Conservation (phyloP, 169 alveolate species). For the Plasmodium sp. region DNA sequence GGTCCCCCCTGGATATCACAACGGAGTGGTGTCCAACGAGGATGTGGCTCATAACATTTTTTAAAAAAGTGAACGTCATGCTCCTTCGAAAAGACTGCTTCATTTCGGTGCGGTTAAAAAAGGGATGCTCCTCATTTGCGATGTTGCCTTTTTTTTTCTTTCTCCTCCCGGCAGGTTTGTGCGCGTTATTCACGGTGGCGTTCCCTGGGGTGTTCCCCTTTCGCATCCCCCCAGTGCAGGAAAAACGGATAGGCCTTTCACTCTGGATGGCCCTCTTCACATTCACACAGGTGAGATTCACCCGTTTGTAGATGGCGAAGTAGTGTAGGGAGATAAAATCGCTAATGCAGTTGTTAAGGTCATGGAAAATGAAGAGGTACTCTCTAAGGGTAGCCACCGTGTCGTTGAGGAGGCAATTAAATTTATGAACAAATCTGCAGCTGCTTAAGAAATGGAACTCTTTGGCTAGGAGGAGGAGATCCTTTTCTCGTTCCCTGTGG, state of each 20-base stretch:
- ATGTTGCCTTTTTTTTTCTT: not conserved
- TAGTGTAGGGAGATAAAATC: conserved; percentile 37
- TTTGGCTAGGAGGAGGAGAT: not conserved
- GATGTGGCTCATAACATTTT: conserved; percentile 15
- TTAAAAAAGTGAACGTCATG: conserved; percentile 3
- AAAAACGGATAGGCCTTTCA: not conserved
- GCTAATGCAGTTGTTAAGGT: conserved; percentile 11
- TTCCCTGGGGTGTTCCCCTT: not conserved
- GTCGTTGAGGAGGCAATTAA: conserved; percentile 17
- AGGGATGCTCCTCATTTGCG: not conserved
- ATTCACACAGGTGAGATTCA: not conserved
- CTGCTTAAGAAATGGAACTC: conserved; percentile 26
- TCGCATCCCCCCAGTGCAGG: not conserved
- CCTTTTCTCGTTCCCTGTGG: conserved; percentile 14
- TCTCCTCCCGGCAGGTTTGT: not conserved
- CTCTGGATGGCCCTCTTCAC: conserved; percentile 2
- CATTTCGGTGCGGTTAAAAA: not conserved
- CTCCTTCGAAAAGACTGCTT: not conserved
- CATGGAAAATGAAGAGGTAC: conserved; percentile 34
- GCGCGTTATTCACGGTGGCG: not conserved
- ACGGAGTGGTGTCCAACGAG: conserved; percentile 10
- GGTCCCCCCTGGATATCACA: conserved; percentile 1
- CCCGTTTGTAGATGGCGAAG: conserved; percentile 16
- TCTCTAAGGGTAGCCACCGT: conserved; percentile 13
- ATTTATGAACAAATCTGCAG: conserved; percentile 17